These are phyloP conservation scores for Fusarium newnesense DNA, from an alignment of 2,329 filamentous ascomycete species.

Conservation along the genomic window DNA sequence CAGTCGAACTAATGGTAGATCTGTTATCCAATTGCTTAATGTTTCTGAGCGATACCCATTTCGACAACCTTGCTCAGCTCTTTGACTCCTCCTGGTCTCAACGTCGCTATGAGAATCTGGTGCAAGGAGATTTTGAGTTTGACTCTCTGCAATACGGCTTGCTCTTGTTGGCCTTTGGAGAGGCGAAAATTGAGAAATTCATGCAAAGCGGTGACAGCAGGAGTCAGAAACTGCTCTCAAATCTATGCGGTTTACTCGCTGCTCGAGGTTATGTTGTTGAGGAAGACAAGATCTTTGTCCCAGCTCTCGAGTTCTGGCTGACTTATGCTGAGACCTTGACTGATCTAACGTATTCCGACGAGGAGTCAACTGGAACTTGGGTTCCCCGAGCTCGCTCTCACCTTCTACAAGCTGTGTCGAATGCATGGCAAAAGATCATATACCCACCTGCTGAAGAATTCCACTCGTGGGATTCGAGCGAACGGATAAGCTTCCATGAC, in stretches of 20 bases:
- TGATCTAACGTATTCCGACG: conserved; percentile 65
- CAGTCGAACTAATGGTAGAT: conserved; percentile 73
- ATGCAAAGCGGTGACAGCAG: conserved; percentile 63
- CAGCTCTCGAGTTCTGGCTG: conserved; percentile 83
- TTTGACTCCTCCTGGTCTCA: conserved; percentile 70
- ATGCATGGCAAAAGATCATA: conserved; percentile 75
- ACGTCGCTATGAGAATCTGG: conserved; percentile 63
- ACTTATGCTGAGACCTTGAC: conserved; percentile 77
- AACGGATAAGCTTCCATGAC: conserved; percentile 74
- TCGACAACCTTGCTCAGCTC: conserved; percentile 65
- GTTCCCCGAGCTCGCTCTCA: conserved; percentile 66
- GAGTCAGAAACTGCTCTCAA: conserved; percentile 64
- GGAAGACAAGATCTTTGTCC: conserved; percentile 80
- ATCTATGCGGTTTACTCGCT: conserved; percentile 72
- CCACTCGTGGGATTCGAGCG: conserved; percentile 74
- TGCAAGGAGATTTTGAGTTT: conserved; percentile 70
- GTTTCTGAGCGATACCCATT: conserved; percentile 70
- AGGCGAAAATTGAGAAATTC: conserved; percentile 70
- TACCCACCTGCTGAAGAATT: conserved; percentile 70
- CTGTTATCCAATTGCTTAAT: conserved; percentile 71
- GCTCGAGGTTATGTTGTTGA: conserved; percentile 73
- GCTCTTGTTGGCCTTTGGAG: conserved; percentile 75
- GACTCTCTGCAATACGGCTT: conserved; percentile 73
- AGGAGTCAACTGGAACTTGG: conserved; percentile 62
- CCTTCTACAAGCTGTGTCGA: conserved; percentile 72